A percentile compares a stretch with the other conserved stretches of the same genome.
phyloP scores from a whole-genome alignment of 805 yeast species.

The Saccharomycopsis fodiens region DNA sequence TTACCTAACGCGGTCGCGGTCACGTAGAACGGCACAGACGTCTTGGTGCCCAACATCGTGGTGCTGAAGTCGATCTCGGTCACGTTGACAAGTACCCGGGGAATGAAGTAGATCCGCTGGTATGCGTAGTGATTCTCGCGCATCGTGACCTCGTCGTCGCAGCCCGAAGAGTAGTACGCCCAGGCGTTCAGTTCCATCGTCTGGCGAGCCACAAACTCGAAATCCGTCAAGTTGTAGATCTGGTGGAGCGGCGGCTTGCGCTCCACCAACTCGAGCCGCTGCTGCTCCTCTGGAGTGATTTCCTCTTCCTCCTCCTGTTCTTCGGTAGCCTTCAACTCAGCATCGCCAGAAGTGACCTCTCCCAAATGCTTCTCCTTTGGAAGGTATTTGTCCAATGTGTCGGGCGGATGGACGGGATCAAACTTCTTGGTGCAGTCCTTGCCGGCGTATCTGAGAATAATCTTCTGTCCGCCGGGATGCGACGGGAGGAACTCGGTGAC shows the following conservation, averaged over 20 bases:
- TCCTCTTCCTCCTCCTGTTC: conserved; percentile 35
- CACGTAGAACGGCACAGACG: conserved; percentile 75
- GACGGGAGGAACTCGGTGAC: conserved; percentile 59
- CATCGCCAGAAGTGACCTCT: conserved; percentile 30
- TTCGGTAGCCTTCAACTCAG: conserved; percentile 25
- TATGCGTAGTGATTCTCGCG: conserved; percentile 89
- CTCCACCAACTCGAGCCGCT: conserved; percentile 35
- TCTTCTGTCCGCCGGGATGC: conserved; percentile 79
- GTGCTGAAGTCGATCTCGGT: conserved; percentile 34
- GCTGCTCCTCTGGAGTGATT: conserved; percentile 27
- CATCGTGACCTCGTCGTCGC: conserved; percentile 86
- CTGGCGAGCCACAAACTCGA: conserved; percentile 77
- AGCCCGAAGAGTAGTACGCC: conserved; percentile 88
- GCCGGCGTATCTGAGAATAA: conserved; percentile 75
- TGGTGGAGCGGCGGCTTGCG: conserved; percentile 62
- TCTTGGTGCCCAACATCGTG: conserved; percentile 61
- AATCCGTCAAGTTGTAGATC: conserved; percentile 74
- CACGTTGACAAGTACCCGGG: conserved; percentile 77
- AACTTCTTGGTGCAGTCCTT: conserved; percentile 77
- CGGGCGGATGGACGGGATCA: conserved; percentile 88
- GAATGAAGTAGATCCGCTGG: conserved; percentile 83
- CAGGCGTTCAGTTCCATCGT: conserved; percentile 75
- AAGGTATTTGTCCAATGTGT: conserved; percentile 60
- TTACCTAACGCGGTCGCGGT: conserved; percentile 91
- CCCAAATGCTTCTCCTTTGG: conserved; percentile 59